Conservation (phyloP, 2,329 filamentous ascomycete genomes). For the Fusarium buharicum region DNA sequence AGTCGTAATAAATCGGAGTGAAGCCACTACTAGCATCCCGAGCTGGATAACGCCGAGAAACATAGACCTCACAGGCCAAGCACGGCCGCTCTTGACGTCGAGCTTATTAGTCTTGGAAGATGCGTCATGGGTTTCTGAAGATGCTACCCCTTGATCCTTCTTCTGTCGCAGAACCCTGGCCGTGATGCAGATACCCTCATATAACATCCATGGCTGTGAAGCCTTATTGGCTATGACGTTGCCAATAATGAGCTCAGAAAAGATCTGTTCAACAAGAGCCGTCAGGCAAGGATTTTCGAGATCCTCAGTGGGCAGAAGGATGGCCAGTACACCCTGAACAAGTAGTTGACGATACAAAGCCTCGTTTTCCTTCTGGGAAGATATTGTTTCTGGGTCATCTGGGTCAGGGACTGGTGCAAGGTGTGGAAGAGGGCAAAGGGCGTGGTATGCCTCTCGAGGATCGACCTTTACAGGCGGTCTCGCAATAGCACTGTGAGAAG, state of each 20-base stretch:
- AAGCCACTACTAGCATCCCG: slow-evolving; percentile 65
- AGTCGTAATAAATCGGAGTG: slow-evolving; percentile 72
- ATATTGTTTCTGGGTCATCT: slow-evolving; percentile 60
- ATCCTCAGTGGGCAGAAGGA: slow-evolving; percentile 92
- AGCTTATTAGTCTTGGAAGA: slow-evolving; percentile 21
- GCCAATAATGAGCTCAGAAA: slow-evolving; percentile 89
- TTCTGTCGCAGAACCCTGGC: slow-evolving; percentile 55
- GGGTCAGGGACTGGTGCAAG: slow-evolving; percentile 78
- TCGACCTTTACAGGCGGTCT: slow-evolving; percentile 70
- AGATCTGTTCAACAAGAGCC: slow-evolving; percentile 83
- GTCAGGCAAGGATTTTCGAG: slow-evolving; percentile 87
- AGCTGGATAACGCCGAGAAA: slow-evolving; percentile 69
- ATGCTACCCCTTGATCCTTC: slow-evolving; percentile 35
- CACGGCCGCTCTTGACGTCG: slow-evolving; percentile 27
- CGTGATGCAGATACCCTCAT: slow-evolving; percentile 82
- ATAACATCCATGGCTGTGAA: slow-evolving; percentile 89
- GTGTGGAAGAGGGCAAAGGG: slow-evolving; percentile 81
- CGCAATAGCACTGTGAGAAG: slow-evolving; percentile 68
- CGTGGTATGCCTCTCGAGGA: slow-evolving; percentile 80
- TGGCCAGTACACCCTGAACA: slow-evolving; percentile 81
- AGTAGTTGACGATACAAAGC: slow-evolving; percentile 85
- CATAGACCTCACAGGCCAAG: slow-evolving; percentile 58
- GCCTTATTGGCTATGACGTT: slow-evolving; percentile 82
- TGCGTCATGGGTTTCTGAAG: slow-evolving; percentile 27
- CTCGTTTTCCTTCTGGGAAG: slow-evolving; percentile 80